A percentile compares a stretch with the other conserved stretches of the same genome.
These are phyloP conservation scores for Hordeum vulgare DNA, from an alignment of 176 grass and related monocot genomes.

Conservation along the genomic window MorexV3_pseudomolecules_assembly NC_058518.1:328799681-328800180, in stretches of 20 bases:
- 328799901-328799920: constrained; percentile 57
- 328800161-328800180: too few species aligned
- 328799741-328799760: background rate
- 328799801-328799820: background rate
- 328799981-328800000: background rate
- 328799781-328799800: background rate
- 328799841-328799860: background rate
- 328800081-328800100: constrained; percentile 10
- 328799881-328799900: background rate
- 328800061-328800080: constrained; percentile 39
- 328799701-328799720: background rate
- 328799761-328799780: too few species aligned
- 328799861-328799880: constrained; percentile 25
- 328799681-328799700: background rate
- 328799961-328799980: too few species aligned
- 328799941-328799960: too few species aligned
- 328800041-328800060: constrained; percentile 15
- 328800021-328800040: background rate
- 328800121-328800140: background rate
- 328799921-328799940: too few species aligned
- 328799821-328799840: background rate
- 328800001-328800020: background rate
- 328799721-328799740: background rate
- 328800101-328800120: background rate
- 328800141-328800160: too few species aligned